Conservation (phyloP, 768 basidiomycete genomes). For the Aureoboletus auriporus region DNA sequence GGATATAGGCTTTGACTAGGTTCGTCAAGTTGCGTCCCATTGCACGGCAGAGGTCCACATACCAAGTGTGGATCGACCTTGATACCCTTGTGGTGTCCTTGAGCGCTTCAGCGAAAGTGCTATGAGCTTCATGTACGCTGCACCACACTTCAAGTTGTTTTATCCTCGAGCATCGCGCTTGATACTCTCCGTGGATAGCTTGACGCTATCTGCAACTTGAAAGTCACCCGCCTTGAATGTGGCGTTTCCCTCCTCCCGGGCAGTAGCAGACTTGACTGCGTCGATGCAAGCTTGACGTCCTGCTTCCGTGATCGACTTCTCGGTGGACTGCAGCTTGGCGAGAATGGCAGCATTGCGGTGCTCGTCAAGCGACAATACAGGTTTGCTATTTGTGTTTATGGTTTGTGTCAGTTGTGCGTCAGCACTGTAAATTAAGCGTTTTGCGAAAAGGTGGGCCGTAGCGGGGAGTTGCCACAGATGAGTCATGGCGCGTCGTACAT, state of each 20-base stretch:
- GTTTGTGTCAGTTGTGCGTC: too few relatives aligned
- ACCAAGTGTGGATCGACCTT: conserved; percentile 82
- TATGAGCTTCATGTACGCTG: conserved; percentile 91
- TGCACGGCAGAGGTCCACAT: conserved; percentile 17
- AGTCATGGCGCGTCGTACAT: too few relatives aligned
- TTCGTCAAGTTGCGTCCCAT: neutral
- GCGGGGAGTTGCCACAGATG: too few relatives aligned
- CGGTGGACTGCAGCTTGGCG: conserved; percentile 81
- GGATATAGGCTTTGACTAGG: conserved; percentile 87
- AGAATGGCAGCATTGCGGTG: conserved; percentile 93
- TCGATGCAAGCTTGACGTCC: conserved; percentile 85
- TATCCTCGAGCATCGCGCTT: conserved; percentile 92
- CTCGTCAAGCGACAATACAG: conserved; percentile 81
- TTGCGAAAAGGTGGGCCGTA: too few relatives aligned
- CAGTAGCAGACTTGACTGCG: conserved; percentile 73
- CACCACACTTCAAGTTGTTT: conserved; percentile 98
- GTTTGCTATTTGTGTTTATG: too few relatives aligned
- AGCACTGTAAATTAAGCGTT: too few relatives aligned
- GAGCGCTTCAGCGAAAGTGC: conserved; percentile 92
- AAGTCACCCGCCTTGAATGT: conserved; percentile 93
- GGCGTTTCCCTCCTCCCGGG: conserved; percentile 89
- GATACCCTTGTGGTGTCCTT: conserved; percentile 95
- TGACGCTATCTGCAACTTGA: conserved; percentile 53
- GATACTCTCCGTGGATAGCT: conserved; percentile 92
- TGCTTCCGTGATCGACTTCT: conserved; percentile 71